Conservation (phyloP, 495 filamentous ascomycete genomes). For the Daldinia grandis region DNA sequence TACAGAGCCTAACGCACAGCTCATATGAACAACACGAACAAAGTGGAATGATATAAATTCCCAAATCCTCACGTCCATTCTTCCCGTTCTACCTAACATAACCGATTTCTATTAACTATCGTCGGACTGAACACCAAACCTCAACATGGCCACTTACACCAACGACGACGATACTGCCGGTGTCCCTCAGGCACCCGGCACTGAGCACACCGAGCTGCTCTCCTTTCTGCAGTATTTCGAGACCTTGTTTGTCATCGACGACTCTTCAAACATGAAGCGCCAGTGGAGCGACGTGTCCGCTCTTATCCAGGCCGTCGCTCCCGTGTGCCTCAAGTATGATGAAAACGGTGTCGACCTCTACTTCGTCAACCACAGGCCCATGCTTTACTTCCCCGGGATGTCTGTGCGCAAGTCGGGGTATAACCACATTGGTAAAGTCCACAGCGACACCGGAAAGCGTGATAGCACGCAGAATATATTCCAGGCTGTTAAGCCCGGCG, state of each 20-base stretch:
- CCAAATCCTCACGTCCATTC: not conserved
- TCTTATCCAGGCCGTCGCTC: conserved; percentile 33
- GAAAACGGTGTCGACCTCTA: conserved; percentile 41
- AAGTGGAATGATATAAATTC: conserved; percentile 4
- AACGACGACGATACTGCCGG: conserved; percentile 39
- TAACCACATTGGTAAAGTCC: conserved; percentile 37
- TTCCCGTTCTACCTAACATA: conserved; percentile 6
- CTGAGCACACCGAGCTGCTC: conserved; percentile 33
- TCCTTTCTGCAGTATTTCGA: conserved; percentile 36
- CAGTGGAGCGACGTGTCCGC: conserved; percentile 38
- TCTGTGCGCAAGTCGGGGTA: conserved; percentile 37
- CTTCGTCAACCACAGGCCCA: conserved; percentile 37
- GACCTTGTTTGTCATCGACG: conserved; percentile 33
- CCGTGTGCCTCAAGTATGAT: conserved; percentile 33
- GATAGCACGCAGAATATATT: conserved; percentile 38
- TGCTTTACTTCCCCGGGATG: conserved; percentile 38
- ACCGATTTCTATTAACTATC: not conserved
- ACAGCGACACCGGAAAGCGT: conserved; percentile 29
- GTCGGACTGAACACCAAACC: not conserved
- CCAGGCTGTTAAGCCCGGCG: conserved; percentile 34
- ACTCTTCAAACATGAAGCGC: conserved; percentile 32
- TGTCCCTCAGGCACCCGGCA: conserved; percentile 27
- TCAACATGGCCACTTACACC: conserved; percentile 27
- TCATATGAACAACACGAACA: not conserved
- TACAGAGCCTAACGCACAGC: not conserved